Base-by-base conservation (phyloP, 441 rosid species). In the Bruguiera hainesii region DNA sequence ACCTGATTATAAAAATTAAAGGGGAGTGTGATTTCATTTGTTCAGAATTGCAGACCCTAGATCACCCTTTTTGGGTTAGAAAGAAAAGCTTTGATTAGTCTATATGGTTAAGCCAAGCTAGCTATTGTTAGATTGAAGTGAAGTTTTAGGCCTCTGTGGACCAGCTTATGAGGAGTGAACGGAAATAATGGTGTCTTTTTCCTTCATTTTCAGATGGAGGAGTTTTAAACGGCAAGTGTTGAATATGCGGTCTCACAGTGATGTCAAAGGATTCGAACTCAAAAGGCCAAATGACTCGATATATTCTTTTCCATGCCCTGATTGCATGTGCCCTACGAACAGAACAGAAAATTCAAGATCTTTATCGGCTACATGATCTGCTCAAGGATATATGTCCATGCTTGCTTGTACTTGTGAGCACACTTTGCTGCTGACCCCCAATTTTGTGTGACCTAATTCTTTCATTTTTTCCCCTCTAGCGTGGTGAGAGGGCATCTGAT, bases 291-390 rank as follows among this genome's bases (percentile, higher is more conserved):
- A 73, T 56, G 98, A 96, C 70, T 96, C 98, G 0, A 79, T 90
- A 52, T 96, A 88, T 73, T 86, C 96, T 46, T 91, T 84, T 73
- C 98, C 99, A 20, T 93, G 99, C 79, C 99, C 98, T 18, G 96
- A 96, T 80, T 96, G 99, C 81, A 91, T 93, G 98, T 88, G 93
- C 76, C 98, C 77, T 25, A 60, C 68, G 66, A 96, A 89, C 88
- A 88, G 81, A 75, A 81, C 96, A 26, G 77, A 75, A 61, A 83
- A 79, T 62, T 77, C 86, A 13, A 89, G 71, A 82, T 79, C 88
- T 50, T 60, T 85, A 57, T 75, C 81, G 51, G 79, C 84, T 56
- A 76, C 75, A 1, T 91, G 90, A 88, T 71, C 66, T 28, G 37
- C 42, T 69, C 42, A 62, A 68, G 60, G 60, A 69, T 62, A 73